Percentiles rank a stretch among this genome's conserved stretches.
These are phyloP conservation scores for Pseudogymnoascus sp. DNA, from an alignment of 2,329 filamentous ascomycete species.

Conservation along the genomic window DNA sequence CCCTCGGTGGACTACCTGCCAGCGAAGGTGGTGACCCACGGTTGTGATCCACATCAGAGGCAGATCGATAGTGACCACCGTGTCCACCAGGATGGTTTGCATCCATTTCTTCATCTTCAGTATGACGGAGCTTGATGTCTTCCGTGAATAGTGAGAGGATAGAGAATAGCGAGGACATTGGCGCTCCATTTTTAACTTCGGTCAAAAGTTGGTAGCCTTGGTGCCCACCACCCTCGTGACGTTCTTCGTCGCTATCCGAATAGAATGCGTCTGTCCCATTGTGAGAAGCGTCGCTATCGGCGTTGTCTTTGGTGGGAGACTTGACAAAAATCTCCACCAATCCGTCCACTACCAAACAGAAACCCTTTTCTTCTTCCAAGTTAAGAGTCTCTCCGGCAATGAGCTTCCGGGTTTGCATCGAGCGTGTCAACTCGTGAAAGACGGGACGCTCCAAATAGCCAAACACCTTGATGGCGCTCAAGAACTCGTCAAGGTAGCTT, in stretches of 20 bases:
- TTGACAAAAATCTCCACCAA: slow-evolving; percentile 98
- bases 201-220: slow-evolving; percentile 93
- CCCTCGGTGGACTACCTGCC: slow-evolving; percentile 16
- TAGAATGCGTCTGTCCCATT: slow-evolving; percentile 35
- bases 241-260: slow-evolving; percentile 63
- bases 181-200: slow-evolving; percentile 94
- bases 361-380: slow-evolving; percentile 94
- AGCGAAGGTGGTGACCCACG: slow-evolving; percentile 27
- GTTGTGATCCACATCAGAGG: slow-evolving; percentile 12
- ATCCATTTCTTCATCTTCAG: slow-evolving; percentile 46
- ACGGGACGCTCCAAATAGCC: slow-evolving; percentile 93
- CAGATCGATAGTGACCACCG: slow-evolving; percentile 22
- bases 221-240: slow-evolving; percentile 51
- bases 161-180: slow-evolving; percentile 97
- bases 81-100: slow-evolving; percentile 31
- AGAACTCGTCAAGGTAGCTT: slow-evolving; percentile 96
- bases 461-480: slow-evolving; percentile 98
- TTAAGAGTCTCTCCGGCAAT: slow-evolving; percentile 94
- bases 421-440: slow-evolving; percentile 93
- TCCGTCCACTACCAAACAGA: slow-evolving; percentile 94
- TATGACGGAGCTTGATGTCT: slow-evolving; percentile 71
- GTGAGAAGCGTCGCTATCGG: slow-evolving; percentile 34
- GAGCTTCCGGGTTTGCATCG: slow-evolving; percentile 95
- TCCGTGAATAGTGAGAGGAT: slow-evolving; percentile 96
- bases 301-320: slow-evolving; percentile 55